phyloP scores from a whole-genome alignment of 306 rosid species.

The Corylus heterophylla region DNA sequence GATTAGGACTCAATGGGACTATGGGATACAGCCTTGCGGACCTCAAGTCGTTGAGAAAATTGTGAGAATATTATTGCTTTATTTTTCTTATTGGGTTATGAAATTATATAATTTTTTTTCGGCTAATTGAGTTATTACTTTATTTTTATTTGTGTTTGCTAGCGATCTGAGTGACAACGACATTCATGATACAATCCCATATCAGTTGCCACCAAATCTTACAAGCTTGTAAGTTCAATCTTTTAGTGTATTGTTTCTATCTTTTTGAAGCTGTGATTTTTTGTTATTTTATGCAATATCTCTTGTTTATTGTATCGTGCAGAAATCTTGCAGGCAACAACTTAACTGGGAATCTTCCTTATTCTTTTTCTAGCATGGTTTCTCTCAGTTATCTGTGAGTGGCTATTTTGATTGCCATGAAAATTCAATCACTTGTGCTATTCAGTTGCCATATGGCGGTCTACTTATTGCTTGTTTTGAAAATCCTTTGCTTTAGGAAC shows the following conservation, averaged over 20 bases:
- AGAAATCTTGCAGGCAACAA: conserved; percentile 86
- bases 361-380: conserved; percentile 72
- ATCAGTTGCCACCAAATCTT: conserved; percentile 91
- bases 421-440: conserved; percentile 8
- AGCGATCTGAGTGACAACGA: conserved; percentile 83
- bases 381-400: conserved; percentile 82
- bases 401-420: conserved; percentile 23
- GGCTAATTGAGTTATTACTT: background rate
- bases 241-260: conserved; percentile 6
- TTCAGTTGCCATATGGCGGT: conserved; percentile 26
- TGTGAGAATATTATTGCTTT: conserved; percentile 55
- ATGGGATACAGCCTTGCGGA: conserved; percentile 84
- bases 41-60: conserved; percentile 64
- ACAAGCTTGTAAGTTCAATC: conserved; percentile 74
- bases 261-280: conserved; percentile 11
- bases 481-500: conserved; percentile 55
- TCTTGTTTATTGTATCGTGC: conserved; percentile 21
- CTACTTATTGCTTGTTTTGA: conserved; percentile 15
- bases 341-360: conserved; percentile 89
- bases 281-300: conserved; percentile 2
- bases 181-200: conserved; percentile 79
- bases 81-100: background rate
- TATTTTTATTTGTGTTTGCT: conserved; percentile 17
- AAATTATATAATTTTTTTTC: conserved; percentile 5
- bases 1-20: conserved; percentile 87